Conservation (phyloP, 257 asterid genomes). For the Oldenlandia corymbosa region DNA sequence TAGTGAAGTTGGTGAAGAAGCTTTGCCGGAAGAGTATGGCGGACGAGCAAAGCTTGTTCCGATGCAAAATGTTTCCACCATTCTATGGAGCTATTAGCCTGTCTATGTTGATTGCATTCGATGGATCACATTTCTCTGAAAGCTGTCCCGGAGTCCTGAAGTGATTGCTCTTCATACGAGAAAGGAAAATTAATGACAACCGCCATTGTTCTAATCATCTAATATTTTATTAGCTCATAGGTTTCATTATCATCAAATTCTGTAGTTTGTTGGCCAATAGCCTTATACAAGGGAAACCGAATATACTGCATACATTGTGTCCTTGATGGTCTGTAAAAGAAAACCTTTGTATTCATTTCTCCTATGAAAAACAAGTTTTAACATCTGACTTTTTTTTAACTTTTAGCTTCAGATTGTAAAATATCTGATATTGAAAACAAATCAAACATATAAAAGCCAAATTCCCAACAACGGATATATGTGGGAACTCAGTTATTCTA, state of each 20-base stretch:
- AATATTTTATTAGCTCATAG: background rate
- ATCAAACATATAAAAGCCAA: too few relatives aligned
- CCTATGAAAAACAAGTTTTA: too few relatives aligned
- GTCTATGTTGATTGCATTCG: too few relatives aligned
- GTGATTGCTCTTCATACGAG: background rate
- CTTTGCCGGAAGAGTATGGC: slow-evolving; percentile 69
- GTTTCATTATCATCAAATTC: background rate
- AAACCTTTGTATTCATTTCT: too few relatives aligned
- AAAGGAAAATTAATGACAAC: background rate
- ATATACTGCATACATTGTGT: background rate
- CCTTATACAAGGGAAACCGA: too few relatives aligned
- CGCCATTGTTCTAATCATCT: background rate
- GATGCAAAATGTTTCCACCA: slow-evolving; percentile 44
- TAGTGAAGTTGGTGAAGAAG: slow-evolving; percentile 51
- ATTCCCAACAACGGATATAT: too few relatives aligned
- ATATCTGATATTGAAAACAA: too few relatives aligned
- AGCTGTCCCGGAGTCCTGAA: too few relatives aligned
- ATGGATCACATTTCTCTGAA: background rate
- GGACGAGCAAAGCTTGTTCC: slow-evolving; percentile 48
- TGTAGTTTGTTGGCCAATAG: background rate
- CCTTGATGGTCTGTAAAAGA: too few relatives aligned
- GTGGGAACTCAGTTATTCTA: too few relatives aligned
- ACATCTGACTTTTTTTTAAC: too few relatives aligned
- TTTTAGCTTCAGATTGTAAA: too few relatives aligned
- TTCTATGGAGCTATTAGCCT: slow-evolving; percentile 3